A percentile compares a stretch with the other conserved stretches of the same genome.
These are phyloP conservation scores for Aeminium ludgeri DNA, from an alignment of 495 filamentous ascomycete species.

Conservation along the genomic window DNA sequence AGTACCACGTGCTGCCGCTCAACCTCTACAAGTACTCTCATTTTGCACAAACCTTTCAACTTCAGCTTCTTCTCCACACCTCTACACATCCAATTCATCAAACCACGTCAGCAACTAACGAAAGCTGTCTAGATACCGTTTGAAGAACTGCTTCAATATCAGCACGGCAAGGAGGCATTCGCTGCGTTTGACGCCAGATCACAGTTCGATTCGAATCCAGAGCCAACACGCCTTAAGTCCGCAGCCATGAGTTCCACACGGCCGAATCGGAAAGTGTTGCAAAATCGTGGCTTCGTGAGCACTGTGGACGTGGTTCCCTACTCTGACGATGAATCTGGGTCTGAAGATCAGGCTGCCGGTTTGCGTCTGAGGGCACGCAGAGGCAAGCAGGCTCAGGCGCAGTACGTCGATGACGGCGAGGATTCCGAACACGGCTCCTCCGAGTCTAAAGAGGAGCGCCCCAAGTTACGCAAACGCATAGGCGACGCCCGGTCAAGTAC, in stretches of 20 bases:
- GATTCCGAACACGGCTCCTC: conserved; percentile 10
- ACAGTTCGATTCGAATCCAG: no score
- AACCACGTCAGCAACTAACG: background rate
- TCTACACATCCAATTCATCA: no score
- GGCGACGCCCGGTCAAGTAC: background rate
- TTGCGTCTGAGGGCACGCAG: background rate
- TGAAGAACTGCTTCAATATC: conserved; percentile 17
- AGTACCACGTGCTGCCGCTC: no score
- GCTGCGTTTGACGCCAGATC: conserved; percentile 12
- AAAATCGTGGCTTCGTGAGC: conserved; percentile 16
- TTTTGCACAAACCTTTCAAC: no score
- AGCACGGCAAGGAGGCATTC: conserved; percentile 20
- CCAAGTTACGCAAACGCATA: conserved; percentile 1
- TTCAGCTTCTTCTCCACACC: no score
- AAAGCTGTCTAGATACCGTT: conserved; percentile 17
- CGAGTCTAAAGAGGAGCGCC: background rate
- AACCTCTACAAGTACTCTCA: no score
- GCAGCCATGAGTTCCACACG: conserved; percentile 9
- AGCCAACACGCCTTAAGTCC: background rate
- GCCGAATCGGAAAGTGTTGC: background rate
- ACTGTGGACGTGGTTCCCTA: conserved; percentile 17
- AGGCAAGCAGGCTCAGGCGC: conserved; percentile 1
- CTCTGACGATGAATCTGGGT: conserved; percentile 10
- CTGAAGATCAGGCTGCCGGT: conserved; percentile 6
- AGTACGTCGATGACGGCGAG: conserved; percentile 9